Base-by-base conservation (phyloP, 2,329 filamentous ascomycete species). In the Ceratocystis lukuohia region DNA sequence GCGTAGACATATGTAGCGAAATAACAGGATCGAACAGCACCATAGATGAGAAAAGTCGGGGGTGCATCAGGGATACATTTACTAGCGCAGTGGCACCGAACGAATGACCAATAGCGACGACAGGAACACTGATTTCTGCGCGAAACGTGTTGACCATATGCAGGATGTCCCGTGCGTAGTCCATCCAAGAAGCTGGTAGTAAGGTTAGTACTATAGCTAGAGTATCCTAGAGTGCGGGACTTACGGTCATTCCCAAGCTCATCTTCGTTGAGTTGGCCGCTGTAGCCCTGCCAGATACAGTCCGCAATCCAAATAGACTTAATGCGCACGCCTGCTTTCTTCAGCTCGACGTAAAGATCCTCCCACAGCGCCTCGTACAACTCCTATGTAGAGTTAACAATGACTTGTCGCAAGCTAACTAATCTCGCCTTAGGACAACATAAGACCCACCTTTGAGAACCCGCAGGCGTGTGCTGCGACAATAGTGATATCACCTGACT, bases 311-410 rank as follows among this genome's bases (percentile, higher is more conserved):
- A 96, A 71, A 97, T 92, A 69, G 83, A 80, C 67, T 90, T 84
- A 71, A 97, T 89, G 1, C 81, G 80, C 71, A 95, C 83, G 20
- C 84, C 85, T 6, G 50, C 41, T 22, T 75, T 73, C 70, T 82
- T 80, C 5, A 86, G 78, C 20, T 80, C 77, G 20, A 79, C 76
- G 70, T 88, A 79, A 1, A 96, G 78, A 64, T 96, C 90, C 68
- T 93, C 89, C 88, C 91, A 96, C 0, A 96, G 78, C 0, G 93
- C 89, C 72, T 96, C 92, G 73, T 96, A 96, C 1, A 96, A 76
- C 79, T 97, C 93, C 88, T 91, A 66, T 1, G 7, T 45, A 46
- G 37, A n/a, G 20, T 45, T 22, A 46, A 37, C 17, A 15, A 22
- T 15, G 33, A 5, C 15, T 12, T 15, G n/a, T n/a, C 4, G n/a